Evolutionary conservation across 2,329 filamentous ascomycete genomes (phyloP), one percentile per base, ranked within the genome.

Genomic region (Dactylella cylindrospora): DNA sequence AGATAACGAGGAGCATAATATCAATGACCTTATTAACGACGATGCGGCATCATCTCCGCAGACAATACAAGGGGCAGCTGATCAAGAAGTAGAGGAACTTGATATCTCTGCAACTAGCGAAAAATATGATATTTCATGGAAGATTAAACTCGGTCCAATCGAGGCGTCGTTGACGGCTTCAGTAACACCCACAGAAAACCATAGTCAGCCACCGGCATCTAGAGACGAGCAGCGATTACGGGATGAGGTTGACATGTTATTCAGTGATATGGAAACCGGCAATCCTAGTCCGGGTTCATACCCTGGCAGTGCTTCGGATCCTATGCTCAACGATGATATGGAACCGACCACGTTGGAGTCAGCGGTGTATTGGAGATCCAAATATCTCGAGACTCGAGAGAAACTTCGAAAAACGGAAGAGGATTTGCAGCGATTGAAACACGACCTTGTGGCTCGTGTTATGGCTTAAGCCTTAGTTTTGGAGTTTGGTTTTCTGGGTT

Each of bases 251-350:
- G 55, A 61, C 25, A 61, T 61, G 55, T 25, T 61, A 19, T 26
- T 61, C 29, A 61, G 55, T n/a, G 55, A 61, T 36, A 61, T 61
- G 40, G 55, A 51, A 17, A 61, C 55, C 17, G 55, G 46, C 10
- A 53, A 53, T 25, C 55, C 55, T 9, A 61, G 55, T n/a, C 55
- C 55, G 9, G 47, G 55, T 12, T 61, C 55, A 19, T 61, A 53
- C 13, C 55, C 55, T 10, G 55, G 55, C n/a, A 61, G 55, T 10
- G 28, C 28, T 31, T 61, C 55, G 12, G 55, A 61, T 33, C 26
- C 53, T 15, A 13, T 61, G 9, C 35, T 61, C 22, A 53, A 61
- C 13, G 55, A 61, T 17, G 55, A 61, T 23, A 52, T 61, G 6
- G 55, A 61, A 15, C 55, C 47, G 5, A n/a, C n/a, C n/a, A 47